Evolutionary conservation across 176 grass and related monocot species (phyloP).

Genomic region (Stipa capillata): DNA sequence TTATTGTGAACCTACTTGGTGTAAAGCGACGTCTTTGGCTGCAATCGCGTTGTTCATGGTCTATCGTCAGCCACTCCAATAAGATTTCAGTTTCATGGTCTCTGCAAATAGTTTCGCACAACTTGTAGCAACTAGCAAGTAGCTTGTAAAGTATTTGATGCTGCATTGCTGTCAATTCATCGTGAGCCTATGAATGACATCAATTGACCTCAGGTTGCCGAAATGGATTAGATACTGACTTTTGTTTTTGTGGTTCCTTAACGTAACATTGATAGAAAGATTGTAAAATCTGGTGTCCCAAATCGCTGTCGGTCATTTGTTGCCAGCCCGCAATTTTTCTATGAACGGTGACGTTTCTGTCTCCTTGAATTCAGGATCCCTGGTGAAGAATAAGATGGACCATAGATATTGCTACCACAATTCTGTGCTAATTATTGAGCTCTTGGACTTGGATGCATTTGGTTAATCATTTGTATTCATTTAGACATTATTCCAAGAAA

Average conservation of each 20-base stretch:
- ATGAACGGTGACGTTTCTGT: slow-evolving; percentile 11
- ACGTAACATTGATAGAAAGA: background rate
- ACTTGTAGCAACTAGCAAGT: background rate
- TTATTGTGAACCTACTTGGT: slow-evolving; percentile 26
- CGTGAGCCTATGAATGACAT: slow-evolving; percentile 10
- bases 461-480: background rate
- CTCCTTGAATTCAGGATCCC: slow-evolving; percentile 20
- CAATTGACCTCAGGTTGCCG: slow-evolving; percentile 21
- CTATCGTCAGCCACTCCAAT: slow-evolving; percentile 15
- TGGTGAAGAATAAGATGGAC: slow-evolving; percentile 20
- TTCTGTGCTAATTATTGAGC: slow-evolving; percentile 14
- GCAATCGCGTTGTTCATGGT: background rate
- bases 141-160: slow-evolving; percentile 17
- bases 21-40: slow-evolving; percentile 20
- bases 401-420: slow-evolving; percentile 1
- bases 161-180: background rate
- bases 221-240: slow-evolving; percentile 10
- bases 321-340: slow-evolving; percentile 9
- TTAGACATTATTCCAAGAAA: background rate
- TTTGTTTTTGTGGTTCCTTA: slow-evolving; percentile 30
- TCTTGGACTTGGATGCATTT: background rate
- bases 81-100: slow-evolving; percentile 14
- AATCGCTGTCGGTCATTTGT: slow-evolving; percentile 39
- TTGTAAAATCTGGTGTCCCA: slow-evolving; percentile 26
- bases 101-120: slow-evolving; percentile 20